These are phyloP conservation scores for Stemphylium beticola DNA, from an alignment of 2,329 filamentous ascomycete species.

Conservation along the genomic window DNA sequence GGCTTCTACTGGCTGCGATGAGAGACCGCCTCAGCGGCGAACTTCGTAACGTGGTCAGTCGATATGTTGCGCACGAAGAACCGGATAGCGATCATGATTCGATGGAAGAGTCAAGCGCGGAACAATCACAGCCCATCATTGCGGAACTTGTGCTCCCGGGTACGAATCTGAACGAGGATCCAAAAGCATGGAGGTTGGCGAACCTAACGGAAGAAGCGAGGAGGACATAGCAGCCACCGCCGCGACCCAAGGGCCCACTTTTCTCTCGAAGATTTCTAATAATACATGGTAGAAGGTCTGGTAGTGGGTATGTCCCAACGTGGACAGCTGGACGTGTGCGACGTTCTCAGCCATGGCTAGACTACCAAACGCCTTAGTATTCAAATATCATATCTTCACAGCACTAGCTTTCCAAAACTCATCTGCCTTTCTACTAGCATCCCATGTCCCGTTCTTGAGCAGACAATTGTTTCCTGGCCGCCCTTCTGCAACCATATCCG, in stretches of 20 bases:
- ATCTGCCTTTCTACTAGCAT: neutral
- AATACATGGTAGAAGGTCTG: no score
- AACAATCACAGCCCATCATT: neutral
- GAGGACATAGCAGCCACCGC: neutral
- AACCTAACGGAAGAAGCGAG: neutral
- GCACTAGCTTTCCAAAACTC: neutral
- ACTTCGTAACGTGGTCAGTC: neutral
- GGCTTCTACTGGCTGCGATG: constrained; percentile 5
- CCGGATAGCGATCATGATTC: neutral
- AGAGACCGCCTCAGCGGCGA: constrained; percentile 5
- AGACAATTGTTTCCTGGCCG: neutral
- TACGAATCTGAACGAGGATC: neutral
- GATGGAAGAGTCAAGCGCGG: neutral
- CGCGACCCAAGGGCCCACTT: neutral
- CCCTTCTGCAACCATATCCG: neutral
- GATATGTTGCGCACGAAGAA: neutral
- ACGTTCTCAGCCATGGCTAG: no score
- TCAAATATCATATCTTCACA: neutral
- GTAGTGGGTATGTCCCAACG: no score
- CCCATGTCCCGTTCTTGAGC: neutral
- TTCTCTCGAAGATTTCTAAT: no score
- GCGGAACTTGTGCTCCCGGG: constrained; percentile 6
- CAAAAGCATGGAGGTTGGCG: constrained; percentile 1
- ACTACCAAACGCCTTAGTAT: neutral
- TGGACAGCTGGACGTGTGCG: neutral